Percentiles rank a stretch among this genome's conserved stretches.
phyloP scores from a whole-genome alignment of 1,284 basidiomycete genomes.

The Cutaneotrichosporon sp. region DNA sequence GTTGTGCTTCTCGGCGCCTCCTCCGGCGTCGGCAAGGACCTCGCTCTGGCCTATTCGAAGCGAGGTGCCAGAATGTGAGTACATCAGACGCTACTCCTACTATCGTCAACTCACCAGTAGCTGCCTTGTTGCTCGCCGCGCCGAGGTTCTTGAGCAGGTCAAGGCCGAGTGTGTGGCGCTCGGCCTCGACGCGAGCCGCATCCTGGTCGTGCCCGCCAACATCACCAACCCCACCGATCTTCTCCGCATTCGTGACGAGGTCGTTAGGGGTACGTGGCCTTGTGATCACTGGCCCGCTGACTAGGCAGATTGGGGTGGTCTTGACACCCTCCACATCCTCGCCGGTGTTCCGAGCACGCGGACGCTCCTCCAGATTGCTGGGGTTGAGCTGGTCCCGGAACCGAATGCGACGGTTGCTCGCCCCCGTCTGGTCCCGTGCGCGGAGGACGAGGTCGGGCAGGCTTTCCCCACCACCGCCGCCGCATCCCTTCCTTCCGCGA shows the following conservation, averaged over 20 bases:
- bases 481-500: constrained; percentile 26
- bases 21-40: constrained; percentile 74
- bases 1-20: constrained; percentile 79
- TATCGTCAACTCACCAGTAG: constrained; percentile 30
- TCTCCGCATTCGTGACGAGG: constrained; percentile 61
- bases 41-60: constrained; percentile 71
- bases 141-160: constrained; percentile 63
- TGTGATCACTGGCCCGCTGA: constrained; percentile 13
- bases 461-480: too few relatives aligned
- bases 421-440: constrained; percentile 18
- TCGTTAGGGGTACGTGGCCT: constrained; percentile 66
- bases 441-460: not conserved
- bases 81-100: too few relatives aligned
- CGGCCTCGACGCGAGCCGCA: constrained; percentile 44
- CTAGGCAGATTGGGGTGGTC: constrained; percentile 71
- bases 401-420: not conserved
- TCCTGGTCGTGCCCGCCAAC: constrained; percentile 61
- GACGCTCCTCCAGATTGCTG: constrained; percentile 73
- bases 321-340: constrained; percentile 81
- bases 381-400: constrained; percentile 56
- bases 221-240: constrained; percentile 70
- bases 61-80: constrained; percentile 72
- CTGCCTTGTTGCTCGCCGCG: constrained; percentile 74
- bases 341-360: constrained; percentile 83
- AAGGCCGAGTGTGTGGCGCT: constrained; percentile 60